Percentiles rank a stretch among this genome's conserved stretches.
Evolutionary conservation across 306 rosid genomes (phyloP).

Genomic region (Casuarina equisetifolia): DNA sequence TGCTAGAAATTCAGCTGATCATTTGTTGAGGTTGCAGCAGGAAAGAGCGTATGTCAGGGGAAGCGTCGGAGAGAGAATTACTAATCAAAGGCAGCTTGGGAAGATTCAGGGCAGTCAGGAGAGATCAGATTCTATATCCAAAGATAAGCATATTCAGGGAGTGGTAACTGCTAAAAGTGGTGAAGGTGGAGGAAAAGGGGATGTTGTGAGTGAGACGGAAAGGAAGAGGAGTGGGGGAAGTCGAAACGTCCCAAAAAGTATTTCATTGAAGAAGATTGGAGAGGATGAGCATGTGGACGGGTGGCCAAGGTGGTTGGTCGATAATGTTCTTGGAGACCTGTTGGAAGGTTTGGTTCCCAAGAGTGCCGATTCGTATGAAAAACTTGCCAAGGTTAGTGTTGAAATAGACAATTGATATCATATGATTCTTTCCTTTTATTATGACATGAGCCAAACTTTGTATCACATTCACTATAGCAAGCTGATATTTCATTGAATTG

Average conservation of each 20-base stretch:
- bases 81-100: conserved; percentile 7
- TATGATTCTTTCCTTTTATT: not conserved
- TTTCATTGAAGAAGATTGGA: conserved; percentile 37
- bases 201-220: conserved; percentile 7
- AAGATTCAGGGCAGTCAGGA: conserved; percentile 3
- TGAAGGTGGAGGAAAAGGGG: not conserved
- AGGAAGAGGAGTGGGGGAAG: conserved; percentile 1
- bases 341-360: conserved; percentile 52
- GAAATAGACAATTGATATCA: not conserved
- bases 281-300: conserved; percentile 46
- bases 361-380: conserved; percentile 68
- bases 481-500: not conserved
- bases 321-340: conserved; percentile 45
- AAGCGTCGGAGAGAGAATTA: conserved; percentile 7
- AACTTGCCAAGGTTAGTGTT: conserved; percentile 57
- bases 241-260: conserved; percentile 21
- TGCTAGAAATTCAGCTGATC: conserved; percentile 5
- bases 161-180: conserved; percentile 16
- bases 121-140: not conserved
- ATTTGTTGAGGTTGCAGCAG: conserved; percentile 26
- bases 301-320: conserved; percentile 79
- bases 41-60: conserved; percentile 20
- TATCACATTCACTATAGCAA: not conserved
- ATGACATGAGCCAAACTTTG: not conserved
- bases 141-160: conserved; percentile 19